A percentile compares a stretch with the other conserved stretches of the same genome.
These are phyloP conservation scores for Sechiopsis laciniata DNA, from an alignment of 306 rosid species.

Conservation along the genomic window DNA sequence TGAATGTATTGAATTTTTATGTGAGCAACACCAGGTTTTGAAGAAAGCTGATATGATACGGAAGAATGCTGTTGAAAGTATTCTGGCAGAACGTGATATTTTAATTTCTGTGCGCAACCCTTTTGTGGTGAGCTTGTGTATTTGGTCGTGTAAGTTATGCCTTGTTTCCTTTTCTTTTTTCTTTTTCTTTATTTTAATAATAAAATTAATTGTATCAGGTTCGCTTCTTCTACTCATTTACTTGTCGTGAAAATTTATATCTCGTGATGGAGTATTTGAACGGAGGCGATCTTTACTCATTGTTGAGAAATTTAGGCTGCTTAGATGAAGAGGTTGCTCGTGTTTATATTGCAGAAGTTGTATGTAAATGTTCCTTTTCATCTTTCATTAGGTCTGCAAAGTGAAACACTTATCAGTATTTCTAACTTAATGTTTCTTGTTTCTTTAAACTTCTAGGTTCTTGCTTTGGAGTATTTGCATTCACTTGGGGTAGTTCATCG, in stretches of 20 bases:
- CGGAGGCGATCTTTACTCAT: constrained; percentile 95
- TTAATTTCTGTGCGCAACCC: constrained; percentile 97
- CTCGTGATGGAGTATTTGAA: constrained; percentile 99
- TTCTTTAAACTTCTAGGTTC: constrained; percentile 46
- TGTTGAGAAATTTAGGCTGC: constrained; percentile 95
- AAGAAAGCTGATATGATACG: constrained; percentile 98
- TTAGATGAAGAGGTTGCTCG: constrained; percentile 91
- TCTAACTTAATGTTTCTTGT: background rate
- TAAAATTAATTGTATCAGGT: constrained; percentile 48
- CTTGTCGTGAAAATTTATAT: constrained; percentile 88
- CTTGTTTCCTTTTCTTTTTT: background rate
- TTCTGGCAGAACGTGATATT: constrained; percentile 95
- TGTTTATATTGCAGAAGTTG: constrained; percentile 98
- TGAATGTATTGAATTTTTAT: constrained; percentile 3
- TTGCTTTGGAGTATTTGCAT: constrained; percentile 94
- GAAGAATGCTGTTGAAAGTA: constrained; percentile 99
- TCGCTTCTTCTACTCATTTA: constrained; percentile 98
- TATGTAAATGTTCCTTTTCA: constrained; percentile 29
- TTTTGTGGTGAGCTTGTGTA: constrained; percentile 90
- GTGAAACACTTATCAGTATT: constrained; percentile 6
- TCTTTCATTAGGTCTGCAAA: background rate
- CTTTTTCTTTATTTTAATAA: background rate
- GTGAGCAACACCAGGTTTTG: constrained; percentile 58
- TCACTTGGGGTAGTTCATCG: constrained; percentile 89
- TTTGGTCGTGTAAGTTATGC: constrained; percentile 20